Base-by-base conservation (phyloP, 2,329 filamentous ascomycete species). In the Alternaria metachromatica region DNA sequence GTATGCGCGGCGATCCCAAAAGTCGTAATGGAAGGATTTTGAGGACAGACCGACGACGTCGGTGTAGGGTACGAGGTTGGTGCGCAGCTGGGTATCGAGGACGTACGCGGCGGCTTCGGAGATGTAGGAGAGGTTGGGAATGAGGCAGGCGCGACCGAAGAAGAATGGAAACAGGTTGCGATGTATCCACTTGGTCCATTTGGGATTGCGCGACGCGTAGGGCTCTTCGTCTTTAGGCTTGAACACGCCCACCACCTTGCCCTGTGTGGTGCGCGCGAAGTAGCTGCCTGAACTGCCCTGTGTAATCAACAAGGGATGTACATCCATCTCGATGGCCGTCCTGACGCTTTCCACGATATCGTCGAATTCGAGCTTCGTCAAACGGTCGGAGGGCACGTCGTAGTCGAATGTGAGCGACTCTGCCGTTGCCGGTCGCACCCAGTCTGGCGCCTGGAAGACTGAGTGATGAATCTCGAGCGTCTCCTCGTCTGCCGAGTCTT, bases 121-220 rank as follows among this genome's bases (percentile, higher is more conserved):
- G 71, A 99, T 93, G 78, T 99, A 99, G 58, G 94, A 97, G 54
- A 99, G 86, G 76, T 99, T 99, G 60, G 96, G 96, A 78, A 99
- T 99, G 58, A 99, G 88, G 69, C 94, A 98, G 49, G 95, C 94
- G 75, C 96, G 87, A 18, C 96, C 96, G 75, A 99, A 99, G 81
- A 93, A 97, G 82, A 96, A 99, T 9, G 96, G 96, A 72, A 99
- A 98, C 68, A 99, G 79, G 79, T 99, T 99, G 68, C 96, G 87
- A 80, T 99, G 96, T 83, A 99, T 94, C 96, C 96, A 99, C 82
- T 99, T 99, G 72, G 96, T 98, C 95, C 95, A 98, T 80, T 99
- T 99, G 6, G 96, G 96, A 77, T 99, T 99, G 71, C 93, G 92
- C 30, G 93, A 96, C 2, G 96, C 96, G 77, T 97, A 99, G 1